A percentile compares a stretch with the other conserved stretches of the same genome.
phyloP scores from a whole-genome alignment of 163 green algal species.

The Chlorella variabilis region DNA sequence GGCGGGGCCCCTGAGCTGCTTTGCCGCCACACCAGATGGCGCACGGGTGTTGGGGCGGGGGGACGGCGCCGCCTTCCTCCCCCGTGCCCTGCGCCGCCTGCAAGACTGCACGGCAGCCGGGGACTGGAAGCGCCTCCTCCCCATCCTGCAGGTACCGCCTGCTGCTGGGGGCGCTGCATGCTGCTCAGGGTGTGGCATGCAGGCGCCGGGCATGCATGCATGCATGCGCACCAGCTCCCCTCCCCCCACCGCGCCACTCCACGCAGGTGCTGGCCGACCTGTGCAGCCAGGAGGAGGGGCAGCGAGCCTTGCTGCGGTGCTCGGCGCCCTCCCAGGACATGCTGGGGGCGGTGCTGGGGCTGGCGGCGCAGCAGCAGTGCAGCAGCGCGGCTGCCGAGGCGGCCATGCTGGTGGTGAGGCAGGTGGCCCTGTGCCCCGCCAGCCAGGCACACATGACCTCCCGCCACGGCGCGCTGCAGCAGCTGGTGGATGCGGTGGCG shows the following conservation, averaged over 20 bases:
- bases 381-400: conserved; percentile 15
- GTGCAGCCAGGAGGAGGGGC: conserved; percentile 13
- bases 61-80: not conserved
- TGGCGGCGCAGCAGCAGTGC: not conserved
- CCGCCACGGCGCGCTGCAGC: not conserved
- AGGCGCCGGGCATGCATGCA: not conserved
- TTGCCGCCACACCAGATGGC: conserved; percentile 18
- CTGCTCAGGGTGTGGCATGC: not conserved
- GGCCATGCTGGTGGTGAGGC: conserved; percentile 5
- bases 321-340: not conserved
- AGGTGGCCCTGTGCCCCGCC: conserved; percentile 7
- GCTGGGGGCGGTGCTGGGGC: not conserved
- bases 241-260: too few species aligned
- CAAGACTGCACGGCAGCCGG: not conserved
- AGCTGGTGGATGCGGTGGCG: not conserved
- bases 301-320: conserved; percentile 6
- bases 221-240: not conserved
- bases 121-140: conserved; percentile 2
- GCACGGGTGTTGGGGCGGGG: not conserved
- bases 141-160: not conserved
- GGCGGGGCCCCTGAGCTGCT: not conserved
- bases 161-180: too few species aligned
- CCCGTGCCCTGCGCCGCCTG: not conserved
- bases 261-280: not conserved
- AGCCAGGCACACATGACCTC: not conserved